Conservation (phyloP, 2,329 filamentous ascomycete species). For the Aspergillus caelatus region DNA sequence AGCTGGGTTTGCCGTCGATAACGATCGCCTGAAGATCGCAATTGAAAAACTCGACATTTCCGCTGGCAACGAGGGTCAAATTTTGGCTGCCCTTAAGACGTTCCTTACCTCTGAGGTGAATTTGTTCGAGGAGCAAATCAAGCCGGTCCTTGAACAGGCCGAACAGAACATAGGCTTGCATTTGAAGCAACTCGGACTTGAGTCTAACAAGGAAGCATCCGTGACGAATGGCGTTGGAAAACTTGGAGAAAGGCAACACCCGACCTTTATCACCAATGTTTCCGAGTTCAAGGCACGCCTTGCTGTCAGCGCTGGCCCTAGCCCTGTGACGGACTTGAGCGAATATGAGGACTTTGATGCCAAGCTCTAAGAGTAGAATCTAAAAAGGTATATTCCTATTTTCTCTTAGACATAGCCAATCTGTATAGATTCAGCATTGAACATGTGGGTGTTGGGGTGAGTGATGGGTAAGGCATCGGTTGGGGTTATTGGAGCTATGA, state of each 20-base stretch:
- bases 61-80: conserved; percentile 50
- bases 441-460: background rate
- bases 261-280: conserved; percentile 73
- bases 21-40: conserved; percentile 43
- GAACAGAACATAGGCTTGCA: conserved; percentile 51
- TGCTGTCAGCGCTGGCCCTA: conserved; percentile 70
- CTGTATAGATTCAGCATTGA: background rate
- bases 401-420: background rate
- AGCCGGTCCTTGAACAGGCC: conserved; percentile 53
- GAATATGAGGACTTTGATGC: conserved; percentile 84
- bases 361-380: conserved; percentile 64
- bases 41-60: conserved; percentile 52
- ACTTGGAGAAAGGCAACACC: conserved; percentile 42
- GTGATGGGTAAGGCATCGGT: background rate
- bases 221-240: conserved; percentile 27
- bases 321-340: conserved; percentile 72
- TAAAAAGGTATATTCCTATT: background rate
- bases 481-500: background rate
- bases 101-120: conserved; percentile 55
- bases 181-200: conserved; percentile 48
- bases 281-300: conserved; percentile 78
- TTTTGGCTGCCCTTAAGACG: conserved; percentile 54
- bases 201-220: conserved; percentile 25
- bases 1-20: conserved; percentile 50
- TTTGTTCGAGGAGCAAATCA: conserved; percentile 53